phyloP scores from a whole-genome alignment of 768 basidiomycete species.

The Naganishia friedmannii region DNA sequence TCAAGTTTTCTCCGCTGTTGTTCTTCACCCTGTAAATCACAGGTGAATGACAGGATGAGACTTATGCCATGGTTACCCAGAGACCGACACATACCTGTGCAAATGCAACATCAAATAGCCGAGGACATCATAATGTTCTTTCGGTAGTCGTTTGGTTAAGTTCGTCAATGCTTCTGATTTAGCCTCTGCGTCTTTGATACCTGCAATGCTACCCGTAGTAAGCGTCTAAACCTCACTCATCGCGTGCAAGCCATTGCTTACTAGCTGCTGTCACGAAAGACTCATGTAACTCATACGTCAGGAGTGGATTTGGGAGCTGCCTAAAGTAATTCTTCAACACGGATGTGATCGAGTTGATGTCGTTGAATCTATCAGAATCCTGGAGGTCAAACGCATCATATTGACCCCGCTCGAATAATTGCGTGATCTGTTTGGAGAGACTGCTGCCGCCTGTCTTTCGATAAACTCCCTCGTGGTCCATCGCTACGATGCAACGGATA shows the following conservation, averaged over 20 bases:
- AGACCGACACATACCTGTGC: conserved; percentile 62
- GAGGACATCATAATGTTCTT: conserved; percentile 82
- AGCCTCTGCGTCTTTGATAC: conserved; percentile 61
- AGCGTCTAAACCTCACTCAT: neutral
- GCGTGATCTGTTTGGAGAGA: conserved; percentile 87
- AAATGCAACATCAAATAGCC: conserved; percentile 80
- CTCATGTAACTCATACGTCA: conserved; percentile 88
- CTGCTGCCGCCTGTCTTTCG: conserved; percentile 92
- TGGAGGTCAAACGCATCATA: conserved; percentile 82
- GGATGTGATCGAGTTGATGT: conserved; percentile 93
- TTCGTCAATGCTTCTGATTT: conserved; percentile 66
- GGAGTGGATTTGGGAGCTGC: conserved; percentile 79
- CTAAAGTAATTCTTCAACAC: conserved; percentile 97
- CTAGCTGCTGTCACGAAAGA: conserved; percentile 76
- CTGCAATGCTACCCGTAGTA: conserved; percentile 30
- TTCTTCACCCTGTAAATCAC: conserved; percentile 59
- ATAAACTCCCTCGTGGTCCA: conserved; percentile 97
- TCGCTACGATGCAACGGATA: conserved; percentile 56
- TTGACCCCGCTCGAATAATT: conserved; percentile 89
- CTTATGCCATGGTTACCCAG: neutral
- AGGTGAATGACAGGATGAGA: conserved; percentile 2
- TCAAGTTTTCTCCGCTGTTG: conserved; percentile 71
- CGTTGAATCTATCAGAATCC: conserved; percentile 87
- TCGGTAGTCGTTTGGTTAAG: conserved; percentile 72
- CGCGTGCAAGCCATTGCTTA: conserved; percentile 41